phyloP scores from a whole-genome alignment of 192 early-diverging fungal genomes.

The Chytriomyces hyalinus region DNA sequence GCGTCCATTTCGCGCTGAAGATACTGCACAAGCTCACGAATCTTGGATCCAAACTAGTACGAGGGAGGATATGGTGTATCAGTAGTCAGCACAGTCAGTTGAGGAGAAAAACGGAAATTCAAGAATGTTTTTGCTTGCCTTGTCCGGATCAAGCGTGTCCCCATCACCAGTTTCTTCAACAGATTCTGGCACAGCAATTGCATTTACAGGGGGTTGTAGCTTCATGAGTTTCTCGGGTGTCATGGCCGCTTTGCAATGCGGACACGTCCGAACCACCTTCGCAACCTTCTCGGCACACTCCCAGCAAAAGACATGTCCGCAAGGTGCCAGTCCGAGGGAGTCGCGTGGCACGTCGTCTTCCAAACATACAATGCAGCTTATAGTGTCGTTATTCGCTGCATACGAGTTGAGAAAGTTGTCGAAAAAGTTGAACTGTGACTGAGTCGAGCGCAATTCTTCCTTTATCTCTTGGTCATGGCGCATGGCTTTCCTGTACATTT shows the following conservation, averaged over 20 bases:
- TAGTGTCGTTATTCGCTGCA: neutral
- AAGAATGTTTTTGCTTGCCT: neutral
- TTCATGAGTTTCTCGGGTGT: neutral
- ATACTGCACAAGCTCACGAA: conserved; percentile 27
- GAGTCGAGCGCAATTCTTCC: conserved; percentile 11
- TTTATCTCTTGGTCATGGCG: conserved; percentile 3
- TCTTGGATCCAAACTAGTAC: conserved; percentile 31
- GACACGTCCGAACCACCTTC: neutral
- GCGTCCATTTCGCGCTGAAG: conserved; percentile 6
- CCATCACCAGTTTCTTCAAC: neutral
- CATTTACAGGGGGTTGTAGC: neutral
- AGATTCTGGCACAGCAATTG: neutral
- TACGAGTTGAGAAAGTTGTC: conserved; percentile 33
- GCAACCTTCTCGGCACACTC: conserved; percentile 31
- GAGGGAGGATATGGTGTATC: no score
- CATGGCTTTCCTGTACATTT: neutral
- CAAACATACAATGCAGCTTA: conserved; percentile 22
- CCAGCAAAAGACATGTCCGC: conserved; percentile 38
- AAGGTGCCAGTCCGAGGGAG: conserved; percentile 17
- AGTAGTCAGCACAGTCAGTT: no score
- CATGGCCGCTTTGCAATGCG: neutral
- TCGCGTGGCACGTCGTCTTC: conserved; percentile 23
- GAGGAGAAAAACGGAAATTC: no score
- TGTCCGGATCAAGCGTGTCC: neutral
- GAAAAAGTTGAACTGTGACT: conserved; percentile 36